Base-by-base conservation (phyloP, 2,329 filamentous ascomycete species). In the Dichotomopilus funicola region DNA sequence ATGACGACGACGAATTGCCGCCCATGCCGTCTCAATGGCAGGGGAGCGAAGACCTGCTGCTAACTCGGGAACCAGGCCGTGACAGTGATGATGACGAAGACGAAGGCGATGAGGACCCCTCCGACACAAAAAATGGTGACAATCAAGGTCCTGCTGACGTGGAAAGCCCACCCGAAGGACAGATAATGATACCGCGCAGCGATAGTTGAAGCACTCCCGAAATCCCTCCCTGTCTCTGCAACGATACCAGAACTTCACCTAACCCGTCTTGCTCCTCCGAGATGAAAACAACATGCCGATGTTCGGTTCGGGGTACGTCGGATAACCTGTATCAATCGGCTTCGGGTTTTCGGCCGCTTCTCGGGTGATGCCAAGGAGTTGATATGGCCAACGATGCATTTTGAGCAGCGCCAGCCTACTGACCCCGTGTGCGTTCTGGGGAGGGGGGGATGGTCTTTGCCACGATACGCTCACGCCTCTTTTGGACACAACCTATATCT, bases 11-110 rank as follows among this genome's bases (percentile, higher is more conserved):
- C 55, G 78, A 80, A 50, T 72, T 84, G 63, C 81, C 82, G 9
- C 73, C 72, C 3, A 78, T 78, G 69, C 82, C 82, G n/a, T 81
- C 81, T 7, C 82, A 86, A 66, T 85, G 81, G 81, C 82, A 86
- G 68, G 83, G 82, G 19, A 86, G 82, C 62, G 82, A 86, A 63
- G 83, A 86, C 64, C 71, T 85, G 45, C 70, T 86, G 38, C 71
- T 84, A 4, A 77, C 77, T 4, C 61, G 59, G 13, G 53, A 60
- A 9, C 60, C 60, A 10, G 57, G 61, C 37, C 63, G 57, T 49
- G 74, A 75, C 37, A 63, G 57, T 49, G 74, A 75, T 45, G 68
- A 72, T 8, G 68, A 76, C 50, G 73, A 72, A 37, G n/a, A 54
- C 35, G 31, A 42, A n/a, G 47, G 38, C 10, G 37, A 53, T 12